Conservation (phyloP, 164 flowering plant species). For the Vitis rotundifolia region DNA sequence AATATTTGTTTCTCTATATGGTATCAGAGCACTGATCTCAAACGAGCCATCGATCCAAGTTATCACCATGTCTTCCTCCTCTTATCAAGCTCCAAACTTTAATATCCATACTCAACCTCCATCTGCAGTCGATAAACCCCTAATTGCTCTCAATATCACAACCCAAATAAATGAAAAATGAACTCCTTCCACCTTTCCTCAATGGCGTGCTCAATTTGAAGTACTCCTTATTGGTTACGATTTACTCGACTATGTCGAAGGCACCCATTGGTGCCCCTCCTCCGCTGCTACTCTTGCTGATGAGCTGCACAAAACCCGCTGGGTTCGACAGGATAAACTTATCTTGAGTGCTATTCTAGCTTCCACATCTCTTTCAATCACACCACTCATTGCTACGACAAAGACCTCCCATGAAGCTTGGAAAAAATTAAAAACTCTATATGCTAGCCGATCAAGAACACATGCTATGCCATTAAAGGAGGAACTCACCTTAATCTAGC, state of each 20-base stretch:
- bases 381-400: not conserved
- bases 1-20: too few relatives aligned
- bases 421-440: not conserved
- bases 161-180: too few relatives aligned
- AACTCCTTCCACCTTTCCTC: not conserved
- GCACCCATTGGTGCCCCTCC: not conserved
- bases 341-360: not conserved
- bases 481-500: not conserved
- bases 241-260: too few relatives aligned
- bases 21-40: too few relatives aligned
- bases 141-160: too few relatives aligned
- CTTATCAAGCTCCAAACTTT: too few relatives aligned
- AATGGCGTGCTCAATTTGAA: too few relatives aligned
- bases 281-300: not conserved
- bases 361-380: not conserved
- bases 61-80: too few relatives aligned
- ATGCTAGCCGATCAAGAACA: not conserved
- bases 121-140: too few relatives aligned
- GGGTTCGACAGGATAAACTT: not conserved
- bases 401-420: not conserved
- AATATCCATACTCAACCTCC: too few relatives aligned
- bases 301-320: constrained; percentile 1
- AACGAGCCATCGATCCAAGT: too few relatives aligned
- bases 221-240: too few relatives aligned
- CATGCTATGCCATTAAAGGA: not conserved